phyloP scores from a whole-genome alignment of 306 rosid species.

The Pueraria montana region DNA sequence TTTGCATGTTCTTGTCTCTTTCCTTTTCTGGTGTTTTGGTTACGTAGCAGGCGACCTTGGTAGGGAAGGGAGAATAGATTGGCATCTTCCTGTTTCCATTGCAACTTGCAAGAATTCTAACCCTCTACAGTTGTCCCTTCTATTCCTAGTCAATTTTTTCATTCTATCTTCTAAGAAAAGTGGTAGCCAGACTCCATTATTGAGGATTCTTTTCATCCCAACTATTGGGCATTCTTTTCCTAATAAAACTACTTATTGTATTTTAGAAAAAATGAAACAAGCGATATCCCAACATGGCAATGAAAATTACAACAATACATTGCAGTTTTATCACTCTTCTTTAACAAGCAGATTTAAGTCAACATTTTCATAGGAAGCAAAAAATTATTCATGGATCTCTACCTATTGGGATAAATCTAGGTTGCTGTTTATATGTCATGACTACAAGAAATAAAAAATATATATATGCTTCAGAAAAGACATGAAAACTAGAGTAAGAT shows the following conservation, averaged over 20 bases:
- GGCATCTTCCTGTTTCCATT: not conserved
- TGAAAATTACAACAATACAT: not conserved
- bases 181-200: not conserved
- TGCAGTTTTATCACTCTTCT: not conserved
- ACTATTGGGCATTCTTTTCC: not conserved
- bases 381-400: not conserved
- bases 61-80: not conserved
- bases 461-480: not conserved
- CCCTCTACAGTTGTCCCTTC: not conserved
- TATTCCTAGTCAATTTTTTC: not conserved
- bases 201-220: not conserved
- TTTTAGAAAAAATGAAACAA: not conserved
- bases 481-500: constrained; percentile 6
- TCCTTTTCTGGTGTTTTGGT: not conserved
- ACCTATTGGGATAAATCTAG: not conserved
- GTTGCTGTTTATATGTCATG: constrained; percentile 7
- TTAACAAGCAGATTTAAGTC: not conserved
- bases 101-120: not conserved
- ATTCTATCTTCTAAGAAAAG: not conserved
- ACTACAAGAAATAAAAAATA: not conserved
- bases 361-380: not conserved
- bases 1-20: not conserved
- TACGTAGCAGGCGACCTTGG: not conserved
- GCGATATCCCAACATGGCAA: not conserved
- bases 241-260: not conserved